Evolutionary conservation across 2,329 filamentous ascomycete species (phyloP).

Genomic region (Apiospora hydei): DNA sequence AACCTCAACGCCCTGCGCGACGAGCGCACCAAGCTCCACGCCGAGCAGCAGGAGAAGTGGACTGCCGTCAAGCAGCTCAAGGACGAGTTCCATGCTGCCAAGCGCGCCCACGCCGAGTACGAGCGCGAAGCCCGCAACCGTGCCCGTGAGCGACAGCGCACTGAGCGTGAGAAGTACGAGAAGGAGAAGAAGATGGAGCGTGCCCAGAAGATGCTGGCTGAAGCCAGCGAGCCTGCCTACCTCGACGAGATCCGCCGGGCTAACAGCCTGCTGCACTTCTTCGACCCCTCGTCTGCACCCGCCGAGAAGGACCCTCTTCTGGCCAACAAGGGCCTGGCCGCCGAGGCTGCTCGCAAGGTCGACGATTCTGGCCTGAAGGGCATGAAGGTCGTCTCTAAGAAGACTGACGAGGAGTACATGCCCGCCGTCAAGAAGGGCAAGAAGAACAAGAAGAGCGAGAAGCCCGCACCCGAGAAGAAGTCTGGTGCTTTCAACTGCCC

Average conservation of each 20-base stretch:
- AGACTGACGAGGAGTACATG: conserved; percentile 89
- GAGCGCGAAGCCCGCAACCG: conserved; percentile 84
- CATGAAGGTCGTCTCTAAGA: conserved; percentile 82
- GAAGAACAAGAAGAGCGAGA: conserved; percentile 79
- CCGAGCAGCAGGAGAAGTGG: conserved; percentile 88
- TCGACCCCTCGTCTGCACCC: conserved; percentile 74
- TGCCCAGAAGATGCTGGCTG: conserved; percentile 78
- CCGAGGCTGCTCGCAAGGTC: conserved; percentile 81
- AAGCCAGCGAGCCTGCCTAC: conserved; percentile 87
- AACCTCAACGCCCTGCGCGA: conserved; percentile 84
- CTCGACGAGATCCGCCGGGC: conserved; percentile 90
- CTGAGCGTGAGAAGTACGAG: conserved; percentile 77
- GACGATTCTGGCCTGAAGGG: conserved; percentile 88
- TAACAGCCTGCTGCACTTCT: conserved; percentile 87
- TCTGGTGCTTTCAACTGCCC: conserved; percentile 75
- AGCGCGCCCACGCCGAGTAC: conserved; percentile 82
- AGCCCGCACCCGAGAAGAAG: conserved; percentile 54
- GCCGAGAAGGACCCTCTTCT: conserved; percentile 72
- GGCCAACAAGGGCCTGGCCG: conserved; percentile 76
- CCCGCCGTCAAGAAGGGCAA: conserved; percentile 84
- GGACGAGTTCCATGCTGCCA: conserved; percentile 84
- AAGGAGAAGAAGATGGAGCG: conserved; percentile 78
- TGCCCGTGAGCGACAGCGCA: conserved; percentile 78
- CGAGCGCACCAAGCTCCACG: conserved; percentile 83
- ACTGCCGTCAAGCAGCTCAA: conserved; percentile 83